These are phyloP conservation scores for Leccinum cinnamomeum DNA, from an alignment of 1,284 basidiomycete genomes.

Conservation along the genomic window DNA sequence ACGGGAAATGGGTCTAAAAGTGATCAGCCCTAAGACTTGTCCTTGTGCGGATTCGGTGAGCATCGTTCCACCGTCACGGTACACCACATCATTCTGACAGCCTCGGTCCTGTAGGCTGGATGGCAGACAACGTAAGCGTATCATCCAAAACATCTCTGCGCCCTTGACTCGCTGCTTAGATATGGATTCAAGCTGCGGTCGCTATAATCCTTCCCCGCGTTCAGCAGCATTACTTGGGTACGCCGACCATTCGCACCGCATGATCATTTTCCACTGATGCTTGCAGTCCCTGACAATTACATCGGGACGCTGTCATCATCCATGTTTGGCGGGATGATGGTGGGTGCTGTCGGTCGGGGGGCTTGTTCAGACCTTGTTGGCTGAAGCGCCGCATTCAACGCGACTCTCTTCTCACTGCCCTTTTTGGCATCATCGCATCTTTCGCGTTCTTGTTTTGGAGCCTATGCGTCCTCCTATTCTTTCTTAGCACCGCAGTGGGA, in stretches of 20 bases:
- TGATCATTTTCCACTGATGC: conserved; percentile 17
- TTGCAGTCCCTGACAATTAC: conserved; percentile 65
- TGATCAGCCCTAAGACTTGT: conserved; percentile 38
- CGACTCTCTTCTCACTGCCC: conserved; percentile 83
- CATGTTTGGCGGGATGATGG: conserved; percentile 94
- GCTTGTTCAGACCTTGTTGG: conserved; percentile 84
- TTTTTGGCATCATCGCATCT: conserved; percentile 62
- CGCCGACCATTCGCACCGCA: conserved; percentile 25
- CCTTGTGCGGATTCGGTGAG: conserved; percentile 84
- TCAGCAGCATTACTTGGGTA: conserved; percentile 81
- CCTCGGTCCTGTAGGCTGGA: conserved; percentile 57
- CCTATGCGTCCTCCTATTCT: too few relatives aligned
- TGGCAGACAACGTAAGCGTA: conserved; percentile 77
- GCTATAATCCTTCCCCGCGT: conserved; percentile 93
- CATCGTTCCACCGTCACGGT: conserved; percentile 4
- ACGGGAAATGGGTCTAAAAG: too few relatives aligned
- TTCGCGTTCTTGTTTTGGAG: too few relatives aligned
- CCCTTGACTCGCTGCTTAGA: conserved; percentile 51
- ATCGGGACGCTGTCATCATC: conserved; percentile 78
- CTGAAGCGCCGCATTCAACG: conserved; percentile 87
- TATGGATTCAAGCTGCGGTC: conserved; percentile 82
- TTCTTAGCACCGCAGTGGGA: too few relatives aligned
- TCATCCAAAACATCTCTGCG: conserved; percentile 10
- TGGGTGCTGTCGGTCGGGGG: conserved; percentile 92
- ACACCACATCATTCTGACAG: background rate